phyloP scores from a whole-genome alignment of 176 grass and related monocot species.

The Dendrocalamus sinicus region DNA sequence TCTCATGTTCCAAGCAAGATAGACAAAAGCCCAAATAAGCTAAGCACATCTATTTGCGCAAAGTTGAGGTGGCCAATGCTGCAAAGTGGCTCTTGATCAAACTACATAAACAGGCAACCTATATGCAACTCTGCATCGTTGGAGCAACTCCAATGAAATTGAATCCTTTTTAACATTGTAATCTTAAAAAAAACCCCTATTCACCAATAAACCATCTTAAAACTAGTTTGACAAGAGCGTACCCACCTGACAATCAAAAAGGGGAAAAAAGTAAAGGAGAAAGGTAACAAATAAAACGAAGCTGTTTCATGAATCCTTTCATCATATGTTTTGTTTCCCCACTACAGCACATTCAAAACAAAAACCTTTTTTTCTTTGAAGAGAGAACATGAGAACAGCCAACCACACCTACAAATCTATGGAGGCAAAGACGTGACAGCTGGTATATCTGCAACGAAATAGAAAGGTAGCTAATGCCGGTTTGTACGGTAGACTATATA shows the following conservation, averaged over 20 bases:
- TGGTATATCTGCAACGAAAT: conserved; percentile 4
- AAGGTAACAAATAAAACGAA: not conserved
- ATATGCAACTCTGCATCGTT: not conserved
- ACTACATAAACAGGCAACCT: not conserved
- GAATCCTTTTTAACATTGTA: not conserved
- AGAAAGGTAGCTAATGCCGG: not conserved
- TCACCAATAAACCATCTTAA: not conserved
- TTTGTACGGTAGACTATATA: not conserved
- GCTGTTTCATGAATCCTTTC: not conserved
- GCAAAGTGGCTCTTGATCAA: not conserved
- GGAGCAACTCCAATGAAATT: not conserved
- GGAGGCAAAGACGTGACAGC: not conserved
- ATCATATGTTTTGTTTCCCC: not conserved
- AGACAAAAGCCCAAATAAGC: not conserved
- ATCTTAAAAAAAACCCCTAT: not conserved
- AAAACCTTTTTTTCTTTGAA: conserved; percentile 1
- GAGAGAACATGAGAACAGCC: not conserved
- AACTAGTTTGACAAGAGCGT: not conserved
- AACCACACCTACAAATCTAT: conserved; percentile 10
- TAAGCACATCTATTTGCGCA: not conserved
- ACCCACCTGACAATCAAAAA: not conserved
- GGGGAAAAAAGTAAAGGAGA: not conserved
- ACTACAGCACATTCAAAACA: conserved; percentile 1
- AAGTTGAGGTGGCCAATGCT: not conserved
- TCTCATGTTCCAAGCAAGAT: conserved; percentile 6